Evolutionary conservation across 2,329 filamentous ascomycete genomes (phyloP).

Genomic region (Colletotrichum truncatum): DNA sequence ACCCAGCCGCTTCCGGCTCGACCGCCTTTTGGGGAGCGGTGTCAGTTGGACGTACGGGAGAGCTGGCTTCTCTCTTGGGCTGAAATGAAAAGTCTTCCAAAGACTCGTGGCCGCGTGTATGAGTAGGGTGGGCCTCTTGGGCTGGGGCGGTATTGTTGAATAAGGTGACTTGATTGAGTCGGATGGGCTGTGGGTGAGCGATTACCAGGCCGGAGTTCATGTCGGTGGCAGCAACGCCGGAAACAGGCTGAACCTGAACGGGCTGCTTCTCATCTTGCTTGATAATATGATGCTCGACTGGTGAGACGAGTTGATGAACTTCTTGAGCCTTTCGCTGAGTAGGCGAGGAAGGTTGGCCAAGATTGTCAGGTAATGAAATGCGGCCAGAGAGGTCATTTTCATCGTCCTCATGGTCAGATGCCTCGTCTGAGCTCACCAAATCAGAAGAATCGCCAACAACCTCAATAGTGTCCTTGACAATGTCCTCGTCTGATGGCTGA

Average conservation of each 20-base stretch:
- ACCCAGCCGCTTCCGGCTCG: constrained; percentile 23
- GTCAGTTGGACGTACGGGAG: constrained; percentile 16
- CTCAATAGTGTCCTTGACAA: constrained; percentile 67
- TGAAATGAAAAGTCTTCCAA: constrained; percentile 13
- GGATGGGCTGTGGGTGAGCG: constrained; percentile 29
- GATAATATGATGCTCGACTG: background rate
- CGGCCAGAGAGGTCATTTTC: constrained; percentile 4
- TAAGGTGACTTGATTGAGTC: constrained; percentile 26
- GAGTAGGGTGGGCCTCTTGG: background rate
- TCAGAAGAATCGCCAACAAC: constrained; percentile 53
- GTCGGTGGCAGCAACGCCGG: background rate
- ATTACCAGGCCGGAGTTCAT: constrained; percentile 18
- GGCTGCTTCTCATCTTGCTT: constrained; percentile 2
- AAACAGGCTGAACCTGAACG: background rate
- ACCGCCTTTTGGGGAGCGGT: constrained; percentile 9
- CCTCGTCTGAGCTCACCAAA: constrained; percentile 41
- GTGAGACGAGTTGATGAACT: background rate
- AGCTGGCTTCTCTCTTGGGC: constrained; percentile 23
- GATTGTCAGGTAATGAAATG: constrained; percentile 1
- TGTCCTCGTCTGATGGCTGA: constrained; percentile 46
- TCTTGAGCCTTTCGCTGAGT: constrained; percentile 14
- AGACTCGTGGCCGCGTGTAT: background rate
- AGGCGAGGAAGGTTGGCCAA: constrained; percentile 12
- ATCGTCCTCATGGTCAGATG: constrained; percentile 31
- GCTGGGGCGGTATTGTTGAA: constrained; percentile 7